Evolutionary conservation across 345 rosid species (phyloP), one percentile per base, ranked within the genome.

Genomic region (Linum tenue): DNA sequence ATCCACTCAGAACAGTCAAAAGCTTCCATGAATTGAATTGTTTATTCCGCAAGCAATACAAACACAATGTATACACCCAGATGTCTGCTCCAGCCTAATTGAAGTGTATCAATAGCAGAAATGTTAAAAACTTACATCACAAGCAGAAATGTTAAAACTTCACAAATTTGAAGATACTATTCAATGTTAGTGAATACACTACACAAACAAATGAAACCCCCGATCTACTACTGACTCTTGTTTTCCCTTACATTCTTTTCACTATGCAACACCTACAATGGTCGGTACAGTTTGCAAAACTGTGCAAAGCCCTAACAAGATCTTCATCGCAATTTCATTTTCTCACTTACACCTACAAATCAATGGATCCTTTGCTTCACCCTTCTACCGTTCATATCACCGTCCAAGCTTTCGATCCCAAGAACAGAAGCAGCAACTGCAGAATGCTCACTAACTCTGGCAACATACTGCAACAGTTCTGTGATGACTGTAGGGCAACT

Each of bases 351-450:
- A 22, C 31, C 31, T 22, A 11, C 50, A 66, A 35, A 69, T 85
- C 78, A 88, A 39, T 77, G 85, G 42, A 84, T 62, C 77, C 91
- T 82, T 67, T 77, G 96, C 80, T 88, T 88, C 71, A 88, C 91
- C 60, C 96, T 77, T 63, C 96, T 74, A 37, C 90, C 90, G 44
- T 80, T 80, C 37, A 64, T 55, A 63, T 86, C 92, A 36, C 88
- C 85, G 72, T 88, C 96, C 6, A 68, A 69, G 37, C 69, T 50
- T 42, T 81, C 82, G 5, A 78, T 84, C 42, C 76, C 72, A 60
- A 65, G 42, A 68, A 85, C 80, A 48, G 73, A 77, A 59, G 82
- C 78, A 56, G 82, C 77, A 44, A 78, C 67, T 44, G 70, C 76
- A 64, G 84, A 78, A 63, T 76, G 87, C 76, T 86, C 91, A 60